phyloP scores from a whole-genome alignment of 2,329 filamentous ascomycete species.

The Cladosporium sp. region DNA sequence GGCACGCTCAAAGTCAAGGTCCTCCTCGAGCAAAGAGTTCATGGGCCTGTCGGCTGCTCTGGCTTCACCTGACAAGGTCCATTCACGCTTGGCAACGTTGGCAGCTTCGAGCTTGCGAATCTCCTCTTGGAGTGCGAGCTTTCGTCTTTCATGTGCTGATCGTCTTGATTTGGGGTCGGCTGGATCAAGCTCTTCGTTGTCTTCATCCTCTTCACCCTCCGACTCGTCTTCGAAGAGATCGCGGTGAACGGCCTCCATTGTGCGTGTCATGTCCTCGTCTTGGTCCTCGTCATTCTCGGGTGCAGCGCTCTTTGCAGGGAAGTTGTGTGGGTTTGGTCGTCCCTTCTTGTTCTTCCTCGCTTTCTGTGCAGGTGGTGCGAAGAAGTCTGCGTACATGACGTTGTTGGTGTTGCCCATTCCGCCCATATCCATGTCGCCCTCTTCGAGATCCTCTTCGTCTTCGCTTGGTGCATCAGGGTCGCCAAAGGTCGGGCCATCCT shows the following conservation, averaged over 20 bases:
- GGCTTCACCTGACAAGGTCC: conserved; percentile 88
- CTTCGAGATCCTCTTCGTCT: conserved; percentile 61
- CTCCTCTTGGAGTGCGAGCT: conserved; percentile 83
- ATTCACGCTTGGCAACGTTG: conserved; percentile 85
- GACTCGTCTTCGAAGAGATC: conserved; percentile 84
- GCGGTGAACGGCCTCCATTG: conserved; percentile 82
- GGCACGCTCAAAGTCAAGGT: conserved; percentile 91
- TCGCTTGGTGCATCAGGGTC: conserved; percentile 73
- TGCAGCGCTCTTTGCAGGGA: conserved; percentile 35
- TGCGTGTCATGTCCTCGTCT: conserved; percentile 71
- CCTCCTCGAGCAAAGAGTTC: conserved; percentile 91
- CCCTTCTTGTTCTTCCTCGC: conserved; percentile 57
- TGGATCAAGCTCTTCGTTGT: conserved; percentile 65
- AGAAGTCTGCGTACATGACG: conserved; percentile 90
- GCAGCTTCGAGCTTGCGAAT: conserved; percentile 89
- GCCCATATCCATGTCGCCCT: conserved; percentile 56
- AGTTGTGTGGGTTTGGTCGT: conserved; percentile 58
- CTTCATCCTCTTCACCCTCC: conserved; percentile 60
- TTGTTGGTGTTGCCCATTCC: conserved; percentile 77
- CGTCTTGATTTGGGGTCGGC: conserved; percentile 71
- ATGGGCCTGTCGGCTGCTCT: conserved; percentile 76
- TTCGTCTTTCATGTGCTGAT: conserved; percentile 83
- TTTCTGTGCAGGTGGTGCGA: conserved; percentile 80
- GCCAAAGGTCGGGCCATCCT: conserved; percentile 80
- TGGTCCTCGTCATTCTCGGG: conserved; percentile 42